Percentiles rank a stretch among this genome's conserved stretches.
Conservation (phyloP, 2,329 filamentous ascomycete species). For the Sphaerostilbella broomeana region DNA sequence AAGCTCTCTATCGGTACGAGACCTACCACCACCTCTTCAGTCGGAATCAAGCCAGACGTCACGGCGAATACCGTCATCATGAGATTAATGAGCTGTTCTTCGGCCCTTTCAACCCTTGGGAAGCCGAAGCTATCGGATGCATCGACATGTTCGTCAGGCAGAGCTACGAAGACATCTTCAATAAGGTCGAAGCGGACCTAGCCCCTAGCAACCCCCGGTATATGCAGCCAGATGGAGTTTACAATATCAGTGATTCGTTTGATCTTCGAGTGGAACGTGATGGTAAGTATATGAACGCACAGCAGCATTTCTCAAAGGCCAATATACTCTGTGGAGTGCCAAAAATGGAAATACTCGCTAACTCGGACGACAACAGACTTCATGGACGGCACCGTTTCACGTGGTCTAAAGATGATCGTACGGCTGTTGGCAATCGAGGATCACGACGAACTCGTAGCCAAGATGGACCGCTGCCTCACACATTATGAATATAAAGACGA, state of each 20-base stretch:
- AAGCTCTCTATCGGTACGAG: conserved; percentile 19
- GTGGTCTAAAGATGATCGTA: background rate
- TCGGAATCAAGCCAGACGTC: conserved; percentile 8
- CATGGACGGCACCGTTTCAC: background rate
- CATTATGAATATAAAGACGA: background rate
- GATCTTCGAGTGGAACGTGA: background rate
- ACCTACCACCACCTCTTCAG: conserved; percentile 13
- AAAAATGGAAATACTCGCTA: too few species aligned
- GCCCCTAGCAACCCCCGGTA: background rate
- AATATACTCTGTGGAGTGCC: too few species aligned
- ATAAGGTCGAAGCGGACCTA: conserved; percentile 9
- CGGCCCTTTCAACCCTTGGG: conserved; percentile 15
- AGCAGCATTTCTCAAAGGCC: background rate
- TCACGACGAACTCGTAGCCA: background rate
- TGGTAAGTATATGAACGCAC: background rate
- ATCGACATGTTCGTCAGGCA: conserved; percentile 13
- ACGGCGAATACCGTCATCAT: conserved; percentile 1
- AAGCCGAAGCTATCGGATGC: conserved; percentile 15
- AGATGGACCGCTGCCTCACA: background rate
- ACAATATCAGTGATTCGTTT: background rate
- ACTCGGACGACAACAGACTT: background rate
- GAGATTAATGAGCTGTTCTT: conserved; percentile 12
- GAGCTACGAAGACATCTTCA: conserved; percentile 11
- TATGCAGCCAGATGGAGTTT: background rate
- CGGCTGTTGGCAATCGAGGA: background rate